These are phyloP conservation scores for Solioccasus polychromus DNA, from an alignment of 768 basidiomycete genomes.

Conservation along the genomic window DNA sequence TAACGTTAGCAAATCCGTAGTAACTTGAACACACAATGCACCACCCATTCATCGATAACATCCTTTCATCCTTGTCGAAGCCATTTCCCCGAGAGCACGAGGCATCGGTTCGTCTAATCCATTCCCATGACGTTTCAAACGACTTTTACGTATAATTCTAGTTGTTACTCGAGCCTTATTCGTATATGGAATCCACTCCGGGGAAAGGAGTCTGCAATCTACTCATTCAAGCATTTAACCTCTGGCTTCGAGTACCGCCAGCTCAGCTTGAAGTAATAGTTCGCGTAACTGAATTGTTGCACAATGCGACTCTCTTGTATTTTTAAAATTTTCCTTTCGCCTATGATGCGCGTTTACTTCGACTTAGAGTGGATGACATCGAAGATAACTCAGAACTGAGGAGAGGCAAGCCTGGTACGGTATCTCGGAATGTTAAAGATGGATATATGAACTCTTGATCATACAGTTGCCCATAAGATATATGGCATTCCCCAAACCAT, in stretches of 20 bases:
- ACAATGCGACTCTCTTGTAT: conserved; percentile 89
- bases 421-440: background rate
- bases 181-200: conserved; percentile 77
- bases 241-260: conserved; percentile 80
- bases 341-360: background rate
- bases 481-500: conserved; percentile 96
- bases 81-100: conserved; percentile 24
- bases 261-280: conserved; percentile 71
- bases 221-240: conserved; percentile 88
- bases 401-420: conserved; percentile 74
- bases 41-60: conserved; percentile 38
- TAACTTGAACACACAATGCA: no score
- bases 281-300: conserved; percentile 83
- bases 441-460: background rate
- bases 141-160: conserved; percentile 11
- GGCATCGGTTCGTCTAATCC: conserved; percentile 16
- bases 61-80: conserved; percentile 32
- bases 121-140: background rate
- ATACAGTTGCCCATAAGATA: conserved; percentile 90
- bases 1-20: no score
- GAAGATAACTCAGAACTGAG: conserved; percentile 88
- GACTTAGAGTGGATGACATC: conserved; percentile 85
- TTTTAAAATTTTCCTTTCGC: conserved; percentile 15
- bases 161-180: conserved; percentile 82
- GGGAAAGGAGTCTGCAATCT: conserved; percentile 89